These are phyloP conservation scores for Aureobasidium sp. DNA, from an alignment of 2,329 filamentous ascomycete species.

Conservation along the genomic window DNA sequence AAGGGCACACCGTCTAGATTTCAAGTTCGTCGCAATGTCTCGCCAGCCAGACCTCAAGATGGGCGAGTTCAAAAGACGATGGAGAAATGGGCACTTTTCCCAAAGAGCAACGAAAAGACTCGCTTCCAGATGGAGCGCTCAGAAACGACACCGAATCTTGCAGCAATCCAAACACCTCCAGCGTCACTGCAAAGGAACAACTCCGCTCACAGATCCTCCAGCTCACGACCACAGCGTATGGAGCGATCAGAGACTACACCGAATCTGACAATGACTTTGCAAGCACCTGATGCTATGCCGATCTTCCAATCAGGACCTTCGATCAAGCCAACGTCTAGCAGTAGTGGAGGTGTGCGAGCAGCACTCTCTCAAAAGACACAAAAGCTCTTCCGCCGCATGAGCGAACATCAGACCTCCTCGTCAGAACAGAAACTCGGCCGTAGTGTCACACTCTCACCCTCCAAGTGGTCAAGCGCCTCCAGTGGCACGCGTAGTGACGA, in stretches of 20 bases:
- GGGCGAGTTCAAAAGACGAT: slow-evolving; percentile 12
- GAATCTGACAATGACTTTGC: neutral
- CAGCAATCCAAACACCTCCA: neutral
- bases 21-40: slow-evolving; percentile 21
- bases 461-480: neutral
- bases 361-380: slow-evolving; percentile 22
- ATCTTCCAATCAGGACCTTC: neutral
- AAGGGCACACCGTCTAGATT: slow-evolving; percentile 30
- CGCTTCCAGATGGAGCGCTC: slow-evolving; percentile 1
- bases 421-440: neutral
- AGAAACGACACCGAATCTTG: slow-evolving; percentile 6
- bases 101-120: neutral
- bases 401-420: slow-evolving; percentile 16
- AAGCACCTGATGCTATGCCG: neutral
- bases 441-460: neutral
- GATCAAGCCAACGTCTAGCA: neutral
- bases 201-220: neutral
- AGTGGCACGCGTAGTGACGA: neutral
- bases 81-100: neutral
- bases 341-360: neutral
- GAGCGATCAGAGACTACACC: slow-evolving; percentile 7
- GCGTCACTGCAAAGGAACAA: neutral
- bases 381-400: slow-evolving; percentile 26
- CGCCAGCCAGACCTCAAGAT: slow-evolving; percentile 19
- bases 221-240: neutral